Conservation (phyloP, 1,139 yeast genomes). For the Blastobotrys arbuscula region DNA sequence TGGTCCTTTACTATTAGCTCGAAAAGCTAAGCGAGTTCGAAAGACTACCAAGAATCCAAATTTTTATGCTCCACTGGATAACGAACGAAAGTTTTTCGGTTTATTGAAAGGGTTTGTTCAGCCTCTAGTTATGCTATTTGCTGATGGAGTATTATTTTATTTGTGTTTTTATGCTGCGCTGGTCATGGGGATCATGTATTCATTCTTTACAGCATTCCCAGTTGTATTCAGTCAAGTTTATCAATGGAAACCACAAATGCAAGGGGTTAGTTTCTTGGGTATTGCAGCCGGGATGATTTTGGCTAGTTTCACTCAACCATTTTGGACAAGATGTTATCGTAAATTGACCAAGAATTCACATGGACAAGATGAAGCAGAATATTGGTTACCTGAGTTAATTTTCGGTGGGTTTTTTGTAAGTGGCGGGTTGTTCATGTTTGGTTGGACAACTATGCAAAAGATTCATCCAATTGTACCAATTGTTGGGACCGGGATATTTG, state of each 20-base stretch:
- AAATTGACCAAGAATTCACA: conserved; percentile 23
- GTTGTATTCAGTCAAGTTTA: conserved; percentile 47
- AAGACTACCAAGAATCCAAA: conserved; percentile 6
- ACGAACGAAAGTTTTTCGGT: neutral
- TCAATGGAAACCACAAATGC: conserved; percentile 31
- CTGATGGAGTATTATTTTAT: conserved; percentile 7
- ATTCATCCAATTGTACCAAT: conserved; percentile 82
- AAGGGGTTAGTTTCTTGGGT: conserved; percentile 31
- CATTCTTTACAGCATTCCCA: conserved; percentile 62
- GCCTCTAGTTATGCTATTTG: conserved; percentile 8
- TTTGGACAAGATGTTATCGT: conserved; percentile 18
- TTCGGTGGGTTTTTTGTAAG: conserved; percentile 44
- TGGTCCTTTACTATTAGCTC: conserved; percentile 50
- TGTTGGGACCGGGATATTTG: conserved; percentile 55
- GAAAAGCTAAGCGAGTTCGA: conserved; percentile 49
- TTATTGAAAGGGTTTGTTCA: neutral
- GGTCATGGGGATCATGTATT: conserved; percentile 52
- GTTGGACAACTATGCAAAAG: conserved; percentile 58
- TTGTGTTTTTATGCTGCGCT: conserved; percentile 25
- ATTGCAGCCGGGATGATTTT: conserved; percentile 10
- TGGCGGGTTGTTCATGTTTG: conserved; percentile 56
- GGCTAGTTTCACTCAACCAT: conserved; percentile 17
- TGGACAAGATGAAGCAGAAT: conserved; percentile 38
- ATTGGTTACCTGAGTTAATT: conserved; percentile 46
- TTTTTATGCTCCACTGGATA: conserved; percentile 11